A percentile compares a stretch with the other conserved stretches of the same genome.
These are phyloP conservation scores for Stevia rebaudiana DNA, from an alignment of 140 eudicot genomes.

Conservation along the genomic window DNA sequence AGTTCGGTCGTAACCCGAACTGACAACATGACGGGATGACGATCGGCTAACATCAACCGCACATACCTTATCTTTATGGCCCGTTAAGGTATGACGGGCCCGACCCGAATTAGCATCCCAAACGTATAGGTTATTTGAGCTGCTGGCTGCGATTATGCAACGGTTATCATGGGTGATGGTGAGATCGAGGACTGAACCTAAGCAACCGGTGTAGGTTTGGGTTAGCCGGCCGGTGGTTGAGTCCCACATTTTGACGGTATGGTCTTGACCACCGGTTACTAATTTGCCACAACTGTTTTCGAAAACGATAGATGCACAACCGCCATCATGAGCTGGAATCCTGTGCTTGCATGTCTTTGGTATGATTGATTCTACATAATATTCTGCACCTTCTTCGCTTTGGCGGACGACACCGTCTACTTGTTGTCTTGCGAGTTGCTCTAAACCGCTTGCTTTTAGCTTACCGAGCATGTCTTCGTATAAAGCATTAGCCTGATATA, in stretches of 20 bases:
- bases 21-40: conserved; percentile 63
- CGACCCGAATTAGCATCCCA: conserved; percentile 84
- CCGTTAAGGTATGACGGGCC: conserved; percentile 75
- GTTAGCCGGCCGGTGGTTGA: conserved; percentile 53
- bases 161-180: conserved; percentile 68
- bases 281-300: conserved; percentile 61
- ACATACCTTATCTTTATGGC: conserved; percentile 84
- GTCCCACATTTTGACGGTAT: conserved; percentile 79
- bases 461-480: conserved; percentile 73
- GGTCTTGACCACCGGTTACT: conserved; percentile 85
- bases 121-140: conserved; percentile 64
- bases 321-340: conserved; percentile 85
- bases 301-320: conserved; percentile 69
- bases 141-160: conserved; percentile 69
- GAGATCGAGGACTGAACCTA: conserved; percentile 86
- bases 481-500: conserved; percentile 67
- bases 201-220: conserved; percentile 56
- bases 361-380: conserved; percentile 58
- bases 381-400: conserved; percentile 87
- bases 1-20: conserved; percentile 91
- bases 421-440: conserved; percentile 74
- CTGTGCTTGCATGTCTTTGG: conserved; percentile 57
- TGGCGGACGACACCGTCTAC: conserved; percentile 93
- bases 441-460: conserved; percentile 58
- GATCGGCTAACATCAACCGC: conserved; percentile 77